These are phyloP conservation scores for Picea engelmannii DNA, from an alignment of 83 land plant genomes.

Conservation along the genomic window DNA sequence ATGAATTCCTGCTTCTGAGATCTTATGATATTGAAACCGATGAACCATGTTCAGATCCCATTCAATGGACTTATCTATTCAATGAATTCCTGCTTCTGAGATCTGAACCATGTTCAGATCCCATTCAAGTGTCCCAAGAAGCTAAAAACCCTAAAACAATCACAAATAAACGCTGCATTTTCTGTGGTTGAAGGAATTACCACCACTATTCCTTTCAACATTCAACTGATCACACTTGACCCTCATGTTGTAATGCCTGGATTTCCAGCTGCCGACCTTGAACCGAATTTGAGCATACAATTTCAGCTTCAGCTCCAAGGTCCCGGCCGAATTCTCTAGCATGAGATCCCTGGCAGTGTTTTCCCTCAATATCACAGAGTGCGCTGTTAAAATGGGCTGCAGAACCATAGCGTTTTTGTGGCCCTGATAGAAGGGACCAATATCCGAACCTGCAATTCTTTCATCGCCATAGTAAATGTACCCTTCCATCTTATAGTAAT, in stretches of 20 bases:
- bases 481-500: slow-evolving; percentile 36
- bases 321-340: slow-evolving; percentile 23
- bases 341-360: slow-evolving; percentile 18
- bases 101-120: too few relatives aligned
- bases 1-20: too few relatives aligned
- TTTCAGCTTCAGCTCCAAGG: slow-evolving; percentile 40
- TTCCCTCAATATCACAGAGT: slow-evolving; percentile 23
- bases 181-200: too few relatives aligned
- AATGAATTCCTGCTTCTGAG: too few relatives aligned
- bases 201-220: too few relatives aligned
- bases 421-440: slow-evolving; percentile 44
- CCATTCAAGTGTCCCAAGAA: too few relatives aligned
- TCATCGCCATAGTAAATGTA: slow-evolving; percentile 40
- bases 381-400: slow-evolving; percentile 19
- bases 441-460: slow-evolving; percentile 17
- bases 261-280: slow-evolving; percentile 47
- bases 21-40: too few relatives aligned
- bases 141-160: too few relatives aligned
- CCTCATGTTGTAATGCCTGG: slow-evolving; percentile 10
- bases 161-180: too few relatives aligned
- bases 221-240: too few relatives aligned
- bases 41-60: too few relatives aligned
- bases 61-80: too few relatives aligned
- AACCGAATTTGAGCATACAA: slow-evolving; percentile 35
- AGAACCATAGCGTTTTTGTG: slow-evolving; percentile 47